Base-by-base conservation (phyloP, 2,329 filamentous ascomycete species). In the Aspergillus alliaceus region DNA sequence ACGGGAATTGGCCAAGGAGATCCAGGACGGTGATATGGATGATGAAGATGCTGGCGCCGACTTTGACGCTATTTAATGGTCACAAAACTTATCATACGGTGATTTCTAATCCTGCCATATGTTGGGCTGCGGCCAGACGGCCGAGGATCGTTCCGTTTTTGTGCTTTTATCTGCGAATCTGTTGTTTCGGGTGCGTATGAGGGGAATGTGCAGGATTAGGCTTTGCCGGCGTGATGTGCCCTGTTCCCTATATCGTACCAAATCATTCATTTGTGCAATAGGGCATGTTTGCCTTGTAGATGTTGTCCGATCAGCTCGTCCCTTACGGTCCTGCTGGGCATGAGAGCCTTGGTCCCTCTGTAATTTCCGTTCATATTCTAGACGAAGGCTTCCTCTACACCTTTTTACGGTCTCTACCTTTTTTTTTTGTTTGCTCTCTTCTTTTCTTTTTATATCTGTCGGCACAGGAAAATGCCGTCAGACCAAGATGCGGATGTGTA, bases 1-100 rank as follows among this genome's bases (percentile, higher is more conserved):
- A 81, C 86, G 95, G 18, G 95, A 99, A 78, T 86, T 99, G 82
- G 95, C 93, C 62, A 98, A 98, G 83, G 95, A 99, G 82, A 98
- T 99, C 72, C 91, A 96, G 77, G 95, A 98, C 65, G 95, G 93
- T 20, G 95, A 99, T 71, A 84, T 96, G 76, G 95, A 98, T 68
- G 95, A 97, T 69, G 95, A 97, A 70, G 95, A 98, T 79, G 88
- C 96, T 48, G 92, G 91, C 53, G 93, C 92, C 57, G 93, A 97
- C 71, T 98, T 97, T 76, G 95, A 98, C 69, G 93, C 91, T 68
- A 91, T 98, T 83, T 98, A 89, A 85, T 59, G 55, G 48, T 39
- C 39, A 24, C 31, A 44, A 49, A 53, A 56, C 51, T 40, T 52
- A 66, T 61, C 60, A 65, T 64, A 62, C 60, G 56, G 51, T 60